Conservation (phyloP, 306 rosid genomes). For the Vigna mungo region DNA sequence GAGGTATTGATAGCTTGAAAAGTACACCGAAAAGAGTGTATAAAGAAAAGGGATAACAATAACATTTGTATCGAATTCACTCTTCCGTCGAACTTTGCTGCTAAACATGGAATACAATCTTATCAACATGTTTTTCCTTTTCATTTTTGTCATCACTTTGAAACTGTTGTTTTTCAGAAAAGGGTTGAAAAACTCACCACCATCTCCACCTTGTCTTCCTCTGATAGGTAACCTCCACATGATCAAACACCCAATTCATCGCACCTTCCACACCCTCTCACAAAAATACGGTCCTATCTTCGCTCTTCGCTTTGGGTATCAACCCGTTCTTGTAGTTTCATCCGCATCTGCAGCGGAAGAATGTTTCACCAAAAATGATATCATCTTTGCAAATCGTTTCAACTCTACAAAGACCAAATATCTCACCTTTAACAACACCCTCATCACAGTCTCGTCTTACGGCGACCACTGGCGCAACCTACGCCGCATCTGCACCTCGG, state of each 20-base stretch:
- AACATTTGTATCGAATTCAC: no score
- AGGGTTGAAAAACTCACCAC: slow-evolving; percentile 55
- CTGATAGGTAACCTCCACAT: slow-evolving; percentile 69
- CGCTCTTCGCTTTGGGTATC: slow-evolving; percentile 46
- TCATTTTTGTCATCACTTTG: no score
- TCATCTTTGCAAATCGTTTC: slow-evolving; percentile 62
- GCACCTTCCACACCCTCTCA: slow-evolving; percentile 45
- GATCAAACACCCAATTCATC: slow-evolving; percentile 51
- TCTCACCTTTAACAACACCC: slow-evolving; percentile 56
- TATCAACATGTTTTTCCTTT: no score
- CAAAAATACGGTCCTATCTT: slow-evolving; percentile 53
- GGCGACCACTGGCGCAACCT: slow-evolving; percentile 88
- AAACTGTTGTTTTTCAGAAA: slow-evolving; percentile 38
- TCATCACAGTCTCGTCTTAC: slow-evolving; percentile 32
- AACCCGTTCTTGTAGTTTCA: slow-evolving; percentile 52
- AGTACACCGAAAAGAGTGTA: no score
- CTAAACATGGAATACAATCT: no score
- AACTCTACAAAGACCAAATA: slow-evolving; percentile 44
- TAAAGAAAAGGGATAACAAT: no score
- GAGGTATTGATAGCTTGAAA: no score
- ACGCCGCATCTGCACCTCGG: slow-evolving; percentile 68
- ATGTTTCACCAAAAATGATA: slow-evolving; percentile 76
- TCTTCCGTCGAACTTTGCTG: no score
- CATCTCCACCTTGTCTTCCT: slow-evolving; percentile 60
- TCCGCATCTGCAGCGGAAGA: slow-evolving; percentile 60